Percentiles rank a stretch among this genome's conserved stretches.
Conservation (phyloP, 192 early-diverging fungal species). For the Dispira simplex region DNA sequence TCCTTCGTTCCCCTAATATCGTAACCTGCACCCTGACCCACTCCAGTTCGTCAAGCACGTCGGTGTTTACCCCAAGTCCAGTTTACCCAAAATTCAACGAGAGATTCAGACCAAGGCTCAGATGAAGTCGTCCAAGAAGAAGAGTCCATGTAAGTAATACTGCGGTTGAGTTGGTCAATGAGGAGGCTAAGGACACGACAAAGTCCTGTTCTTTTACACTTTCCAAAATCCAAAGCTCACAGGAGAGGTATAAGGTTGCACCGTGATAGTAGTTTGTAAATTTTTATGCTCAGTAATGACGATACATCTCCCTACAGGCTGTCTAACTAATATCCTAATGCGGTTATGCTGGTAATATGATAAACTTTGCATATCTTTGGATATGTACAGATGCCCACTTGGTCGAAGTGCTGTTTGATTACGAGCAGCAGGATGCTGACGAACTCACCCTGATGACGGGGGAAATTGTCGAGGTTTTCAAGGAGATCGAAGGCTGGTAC, state of each 20-base stretch:
- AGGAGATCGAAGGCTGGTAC: slow-evolving; percentile 47
- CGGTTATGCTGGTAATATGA: too few relatives aligned
- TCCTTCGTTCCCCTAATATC: not conserved
- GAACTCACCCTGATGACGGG: slow-evolving; percentile 40
- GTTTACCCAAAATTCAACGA: not conserved
- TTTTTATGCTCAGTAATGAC: not conserved
- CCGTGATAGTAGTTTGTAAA: not conserved
- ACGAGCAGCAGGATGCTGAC: slow-evolving; percentile 41
- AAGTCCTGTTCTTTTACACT: not conserved
- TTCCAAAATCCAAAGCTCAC: not conserved
- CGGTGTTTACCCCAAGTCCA: slow-evolving; percentile 3
- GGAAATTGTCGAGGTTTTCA: slow-evolving; percentile 38
- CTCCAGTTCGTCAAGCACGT: slow-evolving; percentile 9
- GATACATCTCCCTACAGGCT: not conserved
- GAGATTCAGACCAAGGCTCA: not conserved
- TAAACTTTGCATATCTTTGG: too few relatives aligned
- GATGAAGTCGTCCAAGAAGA: not conserved
- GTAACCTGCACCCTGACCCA: too few relatives aligned
- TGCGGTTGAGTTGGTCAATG: not conserved
- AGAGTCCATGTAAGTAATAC: not conserved
- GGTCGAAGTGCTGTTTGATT: slow-evolving; percentile 17
- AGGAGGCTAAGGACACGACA: not conserved
- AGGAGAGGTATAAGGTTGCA: not conserved
- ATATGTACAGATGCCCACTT: too few relatives aligned
- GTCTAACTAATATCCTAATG: not conserved